These are phyloP conservation scores for Aquilaria sinensis DNA, from an alignment of 345 rosid species.

Conservation along the genomic window DNA sequence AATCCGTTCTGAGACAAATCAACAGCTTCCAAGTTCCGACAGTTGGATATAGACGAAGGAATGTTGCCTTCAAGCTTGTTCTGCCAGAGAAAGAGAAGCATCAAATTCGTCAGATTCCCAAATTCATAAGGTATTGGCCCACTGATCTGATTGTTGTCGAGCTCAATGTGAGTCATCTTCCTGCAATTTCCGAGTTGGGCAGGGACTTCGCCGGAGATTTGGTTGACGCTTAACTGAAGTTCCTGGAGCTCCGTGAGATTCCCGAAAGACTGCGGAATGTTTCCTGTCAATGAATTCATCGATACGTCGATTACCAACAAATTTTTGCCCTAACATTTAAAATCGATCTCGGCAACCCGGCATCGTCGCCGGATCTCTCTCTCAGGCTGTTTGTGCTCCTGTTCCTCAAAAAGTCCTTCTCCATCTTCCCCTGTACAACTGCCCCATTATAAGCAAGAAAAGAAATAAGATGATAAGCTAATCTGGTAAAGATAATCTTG, in stretches of 20 bases:
- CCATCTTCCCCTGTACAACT: too few relatives aligned
- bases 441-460: too few relatives aligned
- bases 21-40: constrained; percentile 64
- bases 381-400: too few relatives aligned
- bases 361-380: too few relatives aligned
- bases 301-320: constrained; percentile 60
- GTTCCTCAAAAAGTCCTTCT: too few relatives aligned
- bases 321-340: too few relatives aligned
- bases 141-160: constrained; percentile 73
- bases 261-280: constrained; percentile 59
- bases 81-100: constrained; percentile 75
- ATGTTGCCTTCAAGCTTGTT: constrained; percentile 74
- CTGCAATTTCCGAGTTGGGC: constrained; percentile 45
- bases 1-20: constrained; percentile 73
- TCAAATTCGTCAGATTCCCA: constrained; percentile 49
- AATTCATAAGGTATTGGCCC: constrained; percentile 68
- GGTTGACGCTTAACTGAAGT: constrained; percentile 72
- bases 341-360: too few relatives aligned
- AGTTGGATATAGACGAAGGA: constrained; percentile 52
- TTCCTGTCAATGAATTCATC: constrained; percentile 68
- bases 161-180: constrained; percentile 59
- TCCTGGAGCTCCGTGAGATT: constrained; percentile 48
- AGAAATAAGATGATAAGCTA: too few relatives aligned
- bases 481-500: too few relatives aligned
- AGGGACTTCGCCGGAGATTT: constrained; percentile 75